phyloP scores from a whole-genome alignment of 106 monocot genomes.

The Dendrobium huoshanense region DNA sequence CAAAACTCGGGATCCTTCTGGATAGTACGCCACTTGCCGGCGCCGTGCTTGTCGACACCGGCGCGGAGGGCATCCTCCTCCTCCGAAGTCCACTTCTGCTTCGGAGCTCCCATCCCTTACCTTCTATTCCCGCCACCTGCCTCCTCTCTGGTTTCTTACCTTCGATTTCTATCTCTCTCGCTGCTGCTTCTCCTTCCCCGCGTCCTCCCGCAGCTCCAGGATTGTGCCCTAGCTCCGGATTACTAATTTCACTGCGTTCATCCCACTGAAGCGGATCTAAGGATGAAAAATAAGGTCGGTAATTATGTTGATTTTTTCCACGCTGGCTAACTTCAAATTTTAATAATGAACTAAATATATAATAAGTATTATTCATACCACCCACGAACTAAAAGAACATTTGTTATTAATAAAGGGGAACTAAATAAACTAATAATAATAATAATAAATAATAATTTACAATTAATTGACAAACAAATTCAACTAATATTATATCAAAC shows the following conservation, averaged over 20 bases:
- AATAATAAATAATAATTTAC: no score
- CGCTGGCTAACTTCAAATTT: no score
- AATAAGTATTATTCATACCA: no score
- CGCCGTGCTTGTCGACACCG: conserved; percentile 64
- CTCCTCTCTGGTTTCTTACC: not conserved
- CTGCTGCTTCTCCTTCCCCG: not conserved
- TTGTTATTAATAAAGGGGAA: no score
- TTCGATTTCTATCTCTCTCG: not conserved
- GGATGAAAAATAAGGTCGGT: no score
- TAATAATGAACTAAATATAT: no score
- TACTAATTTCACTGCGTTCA: not conserved
- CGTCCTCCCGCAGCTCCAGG: not conserved
- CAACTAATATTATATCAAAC: no score
- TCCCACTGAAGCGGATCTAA: no score
- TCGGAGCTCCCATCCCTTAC: conserved; percentile 53
- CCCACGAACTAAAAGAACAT: no score
- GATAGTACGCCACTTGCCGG: conserved; percentile 74
- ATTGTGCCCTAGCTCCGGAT: not conserved
- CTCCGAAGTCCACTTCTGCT: conserved; percentile 81
- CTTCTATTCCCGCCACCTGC: conserved; percentile 1
- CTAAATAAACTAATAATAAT: no score
- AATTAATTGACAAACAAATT: no score
- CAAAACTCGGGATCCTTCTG: conserved; percentile 74
- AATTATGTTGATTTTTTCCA: no score
- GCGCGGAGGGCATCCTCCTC: conserved; percentile 72